These are phyloP conservation scores for Penicillium lagena DNA, from an alignment of 495 filamentous ascomycete genomes.

Conservation along the genomic window DNA sequence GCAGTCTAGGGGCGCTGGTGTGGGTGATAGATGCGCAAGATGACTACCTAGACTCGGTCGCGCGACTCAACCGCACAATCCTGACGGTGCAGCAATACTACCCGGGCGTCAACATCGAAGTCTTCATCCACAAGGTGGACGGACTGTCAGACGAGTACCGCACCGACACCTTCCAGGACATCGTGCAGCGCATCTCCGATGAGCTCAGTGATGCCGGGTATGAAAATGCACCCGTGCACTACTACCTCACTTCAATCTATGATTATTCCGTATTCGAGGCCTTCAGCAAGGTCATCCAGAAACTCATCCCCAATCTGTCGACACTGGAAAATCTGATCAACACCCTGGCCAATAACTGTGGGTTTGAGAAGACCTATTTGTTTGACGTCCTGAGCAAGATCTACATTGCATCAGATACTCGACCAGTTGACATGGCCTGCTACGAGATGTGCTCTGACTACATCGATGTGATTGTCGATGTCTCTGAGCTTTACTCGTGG, in stretches of 20 bases:
- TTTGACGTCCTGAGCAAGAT: constrained; percentile 97
- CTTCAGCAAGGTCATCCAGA: constrained; percentile 96
- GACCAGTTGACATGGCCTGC: constrained; percentile 82
- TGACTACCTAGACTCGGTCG: constrained; percentile 86
- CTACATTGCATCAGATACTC: constrained; percentile 92
- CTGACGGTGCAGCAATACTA: constrained; percentile 79
- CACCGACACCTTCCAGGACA: constrained; percentile 86
- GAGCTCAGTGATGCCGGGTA: constrained; percentile 88
- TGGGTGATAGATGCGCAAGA: constrained; percentile 99
- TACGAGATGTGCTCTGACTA: constrained; percentile 98
- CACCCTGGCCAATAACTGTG: constrained; percentile 78
- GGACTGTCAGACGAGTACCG: constrained; percentile 92
- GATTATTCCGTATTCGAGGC: constrained; percentile 98
- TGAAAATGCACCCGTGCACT: constrained; percentile 85
- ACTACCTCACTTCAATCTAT: constrained; percentile 94
- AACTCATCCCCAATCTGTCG: constrained; percentile 86
- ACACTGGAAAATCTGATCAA: constrained; percentile 89
- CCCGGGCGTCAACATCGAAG: constrained; percentile 88
- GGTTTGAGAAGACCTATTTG: constrained; percentile 94
- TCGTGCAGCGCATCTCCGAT: constrained; percentile 93
- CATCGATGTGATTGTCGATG: constrained; percentile 94
- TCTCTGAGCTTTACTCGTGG: constrained; percentile 89
- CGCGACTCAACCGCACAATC: constrained; percentile 79
- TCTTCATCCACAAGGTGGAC: constrained; percentile 98
- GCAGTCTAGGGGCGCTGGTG: constrained; percentile 85